Evolutionary conservation across 306 rosid species (phyloP).

Genomic region (Rosa rugosa): DNA sequence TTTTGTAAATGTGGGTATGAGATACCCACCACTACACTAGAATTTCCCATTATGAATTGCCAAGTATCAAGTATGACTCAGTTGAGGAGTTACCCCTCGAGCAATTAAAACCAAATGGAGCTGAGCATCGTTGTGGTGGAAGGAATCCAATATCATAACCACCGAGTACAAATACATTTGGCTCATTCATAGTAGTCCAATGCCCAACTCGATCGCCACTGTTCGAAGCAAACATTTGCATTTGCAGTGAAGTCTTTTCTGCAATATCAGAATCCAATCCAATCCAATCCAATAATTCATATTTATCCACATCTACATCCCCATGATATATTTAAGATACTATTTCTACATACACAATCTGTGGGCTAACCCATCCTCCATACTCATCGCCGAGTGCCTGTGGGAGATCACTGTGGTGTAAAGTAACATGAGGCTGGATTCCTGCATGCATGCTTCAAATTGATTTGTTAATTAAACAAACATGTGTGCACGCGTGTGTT

Average conservation of each 20-base stretch:
- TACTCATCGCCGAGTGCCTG: constrained; percentile 77
- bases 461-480: neutral
- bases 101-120: constrained; percentile 48
- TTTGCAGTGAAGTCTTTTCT: constrained; percentile 68
- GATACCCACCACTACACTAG: too few relatives aligned
- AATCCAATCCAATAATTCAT: too few relatives aligned
- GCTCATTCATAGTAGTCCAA: constrained; percentile 66
- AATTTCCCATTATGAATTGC: constrained; percentile 58
- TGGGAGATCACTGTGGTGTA: constrained; percentile 59
- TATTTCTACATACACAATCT: constrained; percentile 44
- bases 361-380: constrained; percentile 70
- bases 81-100: constrained; percentile 56
- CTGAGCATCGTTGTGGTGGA: constrained; percentile 64
- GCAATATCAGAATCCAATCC: constrained; percentile 18
- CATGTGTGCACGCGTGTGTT: too few relatives aligned
- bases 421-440: constrained; percentile 70
- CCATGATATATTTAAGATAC: neutral
- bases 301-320: too few relatives aligned
- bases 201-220: constrained; percentile 62
- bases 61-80: constrained; percentile 54
- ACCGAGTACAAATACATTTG: constrained; percentile 39
- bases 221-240: constrained; percentile 69
- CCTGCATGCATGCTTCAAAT: constrained; percentile 33
- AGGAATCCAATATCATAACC: constrained; percentile 46
- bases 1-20: too few relatives aligned